phyloP scores from a whole-genome alignment of 257 asterid species.

The Nemophila menziesii region DNA sequence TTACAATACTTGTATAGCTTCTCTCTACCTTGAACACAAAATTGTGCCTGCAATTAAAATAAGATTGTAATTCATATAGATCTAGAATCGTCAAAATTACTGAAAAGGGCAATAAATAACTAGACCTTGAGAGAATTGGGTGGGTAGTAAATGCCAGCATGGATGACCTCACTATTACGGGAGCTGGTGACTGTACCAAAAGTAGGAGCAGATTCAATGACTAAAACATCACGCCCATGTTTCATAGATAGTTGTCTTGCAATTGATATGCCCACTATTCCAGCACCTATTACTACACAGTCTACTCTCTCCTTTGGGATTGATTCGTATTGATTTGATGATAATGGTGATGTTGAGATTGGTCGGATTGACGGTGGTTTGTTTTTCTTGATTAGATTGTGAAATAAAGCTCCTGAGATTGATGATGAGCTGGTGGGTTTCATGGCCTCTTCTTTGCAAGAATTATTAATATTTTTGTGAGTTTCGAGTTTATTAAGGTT shows the following conservation, averaged over 20 bases:
- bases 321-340: conserved; percentile 9
- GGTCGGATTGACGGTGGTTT: not conserved
- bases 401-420: not conserved
- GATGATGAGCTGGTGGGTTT: not conserved
- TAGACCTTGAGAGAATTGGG: conserved; percentile 58
- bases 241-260: conserved; percentile 70
- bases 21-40: conserved; percentile 65
- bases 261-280: conserved; percentile 78
- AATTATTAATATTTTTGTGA: too few relatives aligned
- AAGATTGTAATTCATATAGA: not conserved
- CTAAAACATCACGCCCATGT: conserved; percentile 57
- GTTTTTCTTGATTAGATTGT: not conserved
- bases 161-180: conserved; percentile 89
- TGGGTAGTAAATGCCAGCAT: conserved; percentile 83
- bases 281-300: conserved; percentile 81
- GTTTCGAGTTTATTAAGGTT: not conserved
- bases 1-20: conserved; percentile 57
- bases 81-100: not conserved
- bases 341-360: conserved; percentile 7
- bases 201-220: conserved; percentile 63
- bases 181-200: conserved; percentile 75
- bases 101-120: not conserved
- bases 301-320: conserved; percentile 47
- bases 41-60: conserved; percentile 36
- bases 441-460: not conserved